Base-by-base conservation (phyloP, 2,329 filamentous ascomycete genomes). In the Chaetothyriales sp. region DNA sequence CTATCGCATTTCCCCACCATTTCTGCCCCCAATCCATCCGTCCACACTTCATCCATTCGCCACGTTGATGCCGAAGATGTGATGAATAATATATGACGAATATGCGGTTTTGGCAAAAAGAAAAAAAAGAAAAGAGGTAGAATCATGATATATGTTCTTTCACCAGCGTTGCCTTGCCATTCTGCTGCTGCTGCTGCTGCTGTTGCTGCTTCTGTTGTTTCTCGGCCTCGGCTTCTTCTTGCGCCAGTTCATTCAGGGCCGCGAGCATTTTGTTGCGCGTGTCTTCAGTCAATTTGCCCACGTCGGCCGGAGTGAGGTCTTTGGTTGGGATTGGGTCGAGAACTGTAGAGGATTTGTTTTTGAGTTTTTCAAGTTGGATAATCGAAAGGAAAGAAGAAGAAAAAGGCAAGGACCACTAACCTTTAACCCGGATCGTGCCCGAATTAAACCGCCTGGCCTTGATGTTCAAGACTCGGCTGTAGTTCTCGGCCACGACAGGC, bases 401-500 rank as follows among this genome's bases (percentile, higher is more conserved):
- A 18, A 45, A 22, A 18, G 10, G 19, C 15, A 18, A 5, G 8
- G 43, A 64, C 73, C 54, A 66, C 73, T 54, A 66, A 86, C 86
- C 81, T 72, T 86, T 89, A 55, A 89, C 74, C 10, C 86, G 85
- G 54, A 97, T 81, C 44, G 69, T 75, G 44, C 86, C 86, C 0
- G 79, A 68, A 45, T 77, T 80, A 64, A 90, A 90, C 43, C 78
- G 72, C 60, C 78, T 65, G 45, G 73, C 73, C 69, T 82, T 81
- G 60, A 82, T 68, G 61, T 80, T 81, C 57, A 89, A 69, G 33
- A 89, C 65, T 64, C 88, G 78, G 61, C 82, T 82, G 67, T 90
- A 90, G 69, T 89, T 89, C 65, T 85, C 85, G 28, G 81, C 78
- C 46, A 89, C 83, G 37, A 94, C 77, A 0, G 92, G 92, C 2